Evolutionary conservation across 2,329 filamentous ascomycete genomes (phyloP).

Genomic region (Cladophialophora exuberans): DNA sequence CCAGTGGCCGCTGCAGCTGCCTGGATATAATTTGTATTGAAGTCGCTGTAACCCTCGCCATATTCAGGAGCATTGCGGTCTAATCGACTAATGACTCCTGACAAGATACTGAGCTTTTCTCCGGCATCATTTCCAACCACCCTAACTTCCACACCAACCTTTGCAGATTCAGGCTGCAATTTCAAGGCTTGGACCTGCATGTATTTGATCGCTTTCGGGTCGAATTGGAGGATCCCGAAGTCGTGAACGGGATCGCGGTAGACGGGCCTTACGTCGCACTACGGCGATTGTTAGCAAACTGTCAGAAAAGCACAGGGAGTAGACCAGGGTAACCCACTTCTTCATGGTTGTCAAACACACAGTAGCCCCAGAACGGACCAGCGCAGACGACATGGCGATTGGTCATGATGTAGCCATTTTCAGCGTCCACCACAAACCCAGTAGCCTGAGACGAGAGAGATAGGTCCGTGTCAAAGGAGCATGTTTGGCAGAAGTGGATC

Average conservation of each 20-base stretch:
- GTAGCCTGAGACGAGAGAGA: slow-evolving; percentile 94
- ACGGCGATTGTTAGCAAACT: slow-evolving; percentile 21
- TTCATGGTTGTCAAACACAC: slow-evolving; percentile 98
- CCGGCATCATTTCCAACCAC: slow-evolving; percentile 98
- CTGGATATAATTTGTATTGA: slow-evolving; percentile 96
- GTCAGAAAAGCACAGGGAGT: slow-evolving; percentile 1
- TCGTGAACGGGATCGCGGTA: slow-evolving; percentile 99
- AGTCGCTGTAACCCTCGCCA: slow-evolving; percentile 96
- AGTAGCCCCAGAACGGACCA: slow-evolving; percentile 97
- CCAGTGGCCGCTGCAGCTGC: slow-evolving; percentile 95
- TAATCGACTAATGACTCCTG: slow-evolving; percentile 92
- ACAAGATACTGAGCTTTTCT: slow-evolving; percentile 96
- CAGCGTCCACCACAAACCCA: slow-evolving; percentile 94
- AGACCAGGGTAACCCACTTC: slow-evolving; percentile 51
- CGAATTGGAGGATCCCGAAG: slow-evolving; percentile 95
- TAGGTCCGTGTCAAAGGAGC: slow-evolving; percentile 95
- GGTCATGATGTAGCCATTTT: slow-evolving; percentile 85
- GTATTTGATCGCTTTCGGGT: slow-evolving; percentile 94
- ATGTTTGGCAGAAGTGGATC: slow-evolving; percentile 98
- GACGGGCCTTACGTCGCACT: slow-evolving; percentile 93
- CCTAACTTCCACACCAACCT: slow-evolving; percentile 88
- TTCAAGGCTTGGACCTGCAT: slow-evolving; percentile 84
- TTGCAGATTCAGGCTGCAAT: slow-evolving; percentile 81
- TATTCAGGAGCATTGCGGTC: slow-evolving; percentile 98
- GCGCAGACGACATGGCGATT: slow-evolving; percentile 93